Conservation (phyloP, 768 basidiomycete species). For the Panaeolus cyanescens region DNA sequence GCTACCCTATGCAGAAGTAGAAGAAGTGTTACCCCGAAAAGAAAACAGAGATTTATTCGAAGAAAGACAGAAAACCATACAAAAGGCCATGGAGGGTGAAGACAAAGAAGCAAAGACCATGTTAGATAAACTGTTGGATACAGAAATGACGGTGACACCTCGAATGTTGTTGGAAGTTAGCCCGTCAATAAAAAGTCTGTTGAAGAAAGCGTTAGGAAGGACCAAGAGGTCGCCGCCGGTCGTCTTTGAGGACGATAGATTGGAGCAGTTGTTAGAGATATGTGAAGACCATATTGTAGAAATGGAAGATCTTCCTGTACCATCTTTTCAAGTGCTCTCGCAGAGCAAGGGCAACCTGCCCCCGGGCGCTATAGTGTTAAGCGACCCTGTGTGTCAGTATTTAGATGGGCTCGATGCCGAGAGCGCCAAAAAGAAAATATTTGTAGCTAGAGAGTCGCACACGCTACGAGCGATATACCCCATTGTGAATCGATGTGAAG, state of each 20-base stretch:
- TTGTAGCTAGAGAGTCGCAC: conserved; percentile 6
- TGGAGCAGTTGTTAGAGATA: neutral
- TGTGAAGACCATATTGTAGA: neutral
- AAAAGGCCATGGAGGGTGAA: too few relatives aligned
- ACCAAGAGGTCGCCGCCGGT: neutral
- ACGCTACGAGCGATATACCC: conserved; percentile 5
- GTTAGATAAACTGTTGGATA: too few relatives aligned
- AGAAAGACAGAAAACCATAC: too few relatives aligned
- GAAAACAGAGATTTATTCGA: neutral
- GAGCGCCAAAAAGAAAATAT: neutral
- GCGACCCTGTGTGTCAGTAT: neutral
- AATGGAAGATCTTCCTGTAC: neutral
- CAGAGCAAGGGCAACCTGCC: too few relatives aligned
- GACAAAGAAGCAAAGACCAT: too few relatives aligned
- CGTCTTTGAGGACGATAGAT: neutral
- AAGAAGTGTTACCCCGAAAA: neutral
- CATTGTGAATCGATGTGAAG: conserved; percentile 3
- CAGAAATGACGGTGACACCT: too few relatives aligned
- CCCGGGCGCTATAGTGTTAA: neutral
- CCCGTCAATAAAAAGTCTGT: too few relatives aligned
- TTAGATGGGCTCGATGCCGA: neutral
- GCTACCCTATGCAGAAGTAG: too few relatives aligned
- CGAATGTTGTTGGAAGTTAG: too few relatives aligned
- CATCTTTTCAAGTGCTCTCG: too few relatives aligned
- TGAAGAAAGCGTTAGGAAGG: neutral